Conservation (phyloP, 495 filamentous ascomycete species). For the Filosporella fistucella region DNA sequence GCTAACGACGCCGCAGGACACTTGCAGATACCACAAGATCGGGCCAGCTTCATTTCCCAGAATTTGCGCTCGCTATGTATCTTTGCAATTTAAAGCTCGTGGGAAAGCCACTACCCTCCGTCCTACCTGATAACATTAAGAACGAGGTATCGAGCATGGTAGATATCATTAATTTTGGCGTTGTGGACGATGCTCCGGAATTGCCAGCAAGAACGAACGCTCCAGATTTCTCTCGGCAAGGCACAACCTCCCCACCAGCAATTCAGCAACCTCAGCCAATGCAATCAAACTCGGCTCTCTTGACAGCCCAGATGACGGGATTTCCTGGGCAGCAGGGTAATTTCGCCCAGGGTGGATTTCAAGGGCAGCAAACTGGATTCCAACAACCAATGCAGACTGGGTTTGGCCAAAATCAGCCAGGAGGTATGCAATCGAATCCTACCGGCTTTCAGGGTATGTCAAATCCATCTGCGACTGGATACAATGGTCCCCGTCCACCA, state of each 20-base stretch:
- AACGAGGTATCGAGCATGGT: slow-evolving; percentile 99
- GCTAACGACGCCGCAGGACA: slow-evolving; percentile 53
- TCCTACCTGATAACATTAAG: slow-evolving; percentile 76
- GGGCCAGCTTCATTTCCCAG: slow-evolving; percentile 93
- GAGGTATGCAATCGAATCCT: slow-evolving; percentile 52
- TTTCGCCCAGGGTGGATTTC: slow-evolving; percentile 21
- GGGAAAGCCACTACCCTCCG: slow-evolving; percentile 71
- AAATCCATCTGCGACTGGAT: slow-evolving; percentile 54
- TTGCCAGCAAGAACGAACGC: slow-evolving; percentile 55
- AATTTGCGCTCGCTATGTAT: slow-evolving; percentile 98
- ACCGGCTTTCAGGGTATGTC: slow-evolving; percentile 44
- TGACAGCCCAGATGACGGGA: slow-evolving; percentile 74
- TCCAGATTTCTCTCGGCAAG: slow-evolving; percentile 71
- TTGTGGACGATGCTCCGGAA: slow-evolving; percentile 67
- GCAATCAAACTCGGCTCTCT: slow-evolving; percentile 68
- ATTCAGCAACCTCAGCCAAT: slow-evolving; percentile 87
- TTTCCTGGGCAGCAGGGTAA: slow-evolving; percentile 42
- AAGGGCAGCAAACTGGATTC: slow-evolving; percentile 14
- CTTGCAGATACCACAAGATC: slow-evolving; percentile 97
- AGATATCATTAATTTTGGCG: slow-evolving; percentile 95
- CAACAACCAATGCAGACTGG: slow-evolving; percentile 61
- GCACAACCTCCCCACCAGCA: slow-evolving; percentile 60
- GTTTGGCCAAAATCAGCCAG: slow-evolving; percentile 53
- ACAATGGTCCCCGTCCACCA: slow-evolving; percentile 76
- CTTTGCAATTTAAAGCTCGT: slow-evolving; percentile 91